Percentiles rank a stretch among this genome's conserved stretches.
Conservation (phyloP, 202 grass and related monocot genomes). For the Musa balbisiana region DNA sequence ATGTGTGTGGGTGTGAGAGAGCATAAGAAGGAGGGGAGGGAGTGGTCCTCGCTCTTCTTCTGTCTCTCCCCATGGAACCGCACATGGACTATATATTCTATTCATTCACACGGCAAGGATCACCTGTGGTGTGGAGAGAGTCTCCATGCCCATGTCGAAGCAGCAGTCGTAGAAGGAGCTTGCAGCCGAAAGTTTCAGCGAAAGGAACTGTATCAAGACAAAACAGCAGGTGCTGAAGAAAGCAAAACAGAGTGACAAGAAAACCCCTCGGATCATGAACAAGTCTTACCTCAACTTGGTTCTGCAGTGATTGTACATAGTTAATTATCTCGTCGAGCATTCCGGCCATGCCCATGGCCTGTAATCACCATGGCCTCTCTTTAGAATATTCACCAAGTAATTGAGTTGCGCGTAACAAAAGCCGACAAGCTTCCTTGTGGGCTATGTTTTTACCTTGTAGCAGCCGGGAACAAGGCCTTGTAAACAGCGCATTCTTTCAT, state of each 20-base stretch:
- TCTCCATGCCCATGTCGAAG: background rate
- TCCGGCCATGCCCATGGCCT: background rate
- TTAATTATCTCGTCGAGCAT: conserved; percentile 4
- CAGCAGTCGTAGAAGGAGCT: background rate
- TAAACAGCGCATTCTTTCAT: conserved; percentile 7
- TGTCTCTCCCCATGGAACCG: background rate
- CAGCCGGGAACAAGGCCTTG: conserved; percentile 11
- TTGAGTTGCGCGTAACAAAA: too few species aligned
- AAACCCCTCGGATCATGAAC: background rate
- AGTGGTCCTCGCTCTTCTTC: background rate
- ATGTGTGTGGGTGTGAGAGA: too few species aligned
- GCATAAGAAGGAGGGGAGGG: background rate
- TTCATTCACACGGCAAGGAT: background rate
- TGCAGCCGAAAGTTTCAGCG: conserved; percentile 2
- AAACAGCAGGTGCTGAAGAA: background rate
- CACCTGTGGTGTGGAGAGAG: conserved; percentile 11
- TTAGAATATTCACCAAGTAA: background rate
- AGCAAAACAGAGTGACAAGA: background rate
- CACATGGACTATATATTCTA: background rate
- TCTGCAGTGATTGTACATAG: conserved; percentile 8
- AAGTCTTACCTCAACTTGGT: background rate
- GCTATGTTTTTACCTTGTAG: background rate
- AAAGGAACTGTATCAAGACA: background rate
- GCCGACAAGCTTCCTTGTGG: too few species aligned
- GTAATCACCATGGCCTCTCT: background rate